A percentile compares a stretch with the other conserved stretches of the same genome.
phyloP scores from a whole-genome alignment of 169 alveolate genomes.

The Plasmodium reichenowi region DNA sequence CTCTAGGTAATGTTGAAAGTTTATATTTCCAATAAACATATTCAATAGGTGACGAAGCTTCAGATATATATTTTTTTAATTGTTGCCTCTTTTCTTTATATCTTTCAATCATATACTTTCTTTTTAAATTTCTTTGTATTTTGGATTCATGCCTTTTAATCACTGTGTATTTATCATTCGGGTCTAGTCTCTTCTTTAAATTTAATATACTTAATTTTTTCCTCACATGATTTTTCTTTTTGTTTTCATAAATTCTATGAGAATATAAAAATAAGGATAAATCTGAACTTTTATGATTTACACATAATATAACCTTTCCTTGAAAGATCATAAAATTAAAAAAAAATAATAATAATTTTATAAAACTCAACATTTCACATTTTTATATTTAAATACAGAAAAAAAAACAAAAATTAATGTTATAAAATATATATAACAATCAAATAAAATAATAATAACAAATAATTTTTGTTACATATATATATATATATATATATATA shows the following conservation, averaged over 20 bases:
- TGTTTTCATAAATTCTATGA: not conserved
- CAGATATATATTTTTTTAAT: constrained; percentile 80
- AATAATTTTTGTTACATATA: too few species aligned
- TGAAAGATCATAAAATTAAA: too few species aligned
- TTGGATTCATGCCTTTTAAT: constrained; percentile 78
- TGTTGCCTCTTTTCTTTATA: constrained; percentile 78
- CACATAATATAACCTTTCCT: too few species aligned
- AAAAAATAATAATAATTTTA: constrained; percentile 10
- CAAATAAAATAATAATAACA: too few species aligned
- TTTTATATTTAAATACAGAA: constrained; percentile 2
- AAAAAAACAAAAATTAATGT: not conserved
- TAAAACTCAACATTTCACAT: constrained; percentile 73
- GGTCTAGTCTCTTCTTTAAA: constrained; percentile 64
- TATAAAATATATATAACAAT: not conserved
- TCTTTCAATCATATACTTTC: constrained; percentile 78
- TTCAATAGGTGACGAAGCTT: constrained; percentile 80
- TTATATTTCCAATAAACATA: constrained; percentile 83
- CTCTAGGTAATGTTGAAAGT: constrained; percentile 82
- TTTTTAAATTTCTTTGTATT: constrained; percentile 78
- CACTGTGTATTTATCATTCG: constrained; percentile 66
- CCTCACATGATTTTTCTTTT: constrained; percentile 14
- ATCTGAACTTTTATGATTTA: too few species aligned
- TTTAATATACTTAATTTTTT: constrained; percentile 14
- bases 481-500: too few species aligned
- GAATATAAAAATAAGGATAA: too few species aligned